Conservation (phyloP, 2,329 filamentous ascomycete species). For the Claviceps humidiphila region DNA sequence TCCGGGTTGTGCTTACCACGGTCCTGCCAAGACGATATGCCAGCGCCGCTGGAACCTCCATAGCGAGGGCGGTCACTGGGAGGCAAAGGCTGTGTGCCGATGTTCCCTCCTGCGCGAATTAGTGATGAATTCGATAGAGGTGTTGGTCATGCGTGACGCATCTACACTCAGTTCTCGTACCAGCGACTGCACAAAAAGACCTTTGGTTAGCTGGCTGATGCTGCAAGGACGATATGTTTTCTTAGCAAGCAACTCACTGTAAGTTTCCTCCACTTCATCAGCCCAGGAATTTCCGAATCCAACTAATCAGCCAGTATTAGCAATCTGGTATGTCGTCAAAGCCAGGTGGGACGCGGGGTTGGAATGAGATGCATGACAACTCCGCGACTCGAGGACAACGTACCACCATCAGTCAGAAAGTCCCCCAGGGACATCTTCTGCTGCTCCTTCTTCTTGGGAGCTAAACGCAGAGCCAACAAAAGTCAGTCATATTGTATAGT, state of each 20-base stretch:
- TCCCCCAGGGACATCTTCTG: constrained; percentile 97
- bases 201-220: constrained; percentile 15
- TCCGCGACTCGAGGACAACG: constrained; percentile 21
- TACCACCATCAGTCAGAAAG: constrained; percentile 88
- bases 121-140: background rate
- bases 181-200: constrained; percentile 16
- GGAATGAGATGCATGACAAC: constrained; percentile 10
- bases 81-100: constrained; percentile 44
- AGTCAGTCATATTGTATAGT: constrained; percentile 1
- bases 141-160: background rate
- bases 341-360: constrained; percentile 8
- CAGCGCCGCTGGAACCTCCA: constrained; percentile 14
- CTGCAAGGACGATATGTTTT: background rate
- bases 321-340: constrained; percentile 4
- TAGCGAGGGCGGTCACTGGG: constrained; percentile 31
- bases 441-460: constrained; percentile 83
- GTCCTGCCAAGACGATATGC: constrained; percentile 28
- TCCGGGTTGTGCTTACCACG: constrained; percentile 23
- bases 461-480: constrained; percentile 43
- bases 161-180: constrained; percentile 14
- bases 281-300: constrained; percentile 71
- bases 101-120: constrained; percentile 11
- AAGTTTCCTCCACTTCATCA: constrained; percentile 92
- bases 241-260: constrained; percentile 43
- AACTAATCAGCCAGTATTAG: constrained; percentile 10